phyloP scores from a whole-genome alignment of 2,329 filamentous ascomycete species.

The Microdochium trichocladiopsis region DNA sequence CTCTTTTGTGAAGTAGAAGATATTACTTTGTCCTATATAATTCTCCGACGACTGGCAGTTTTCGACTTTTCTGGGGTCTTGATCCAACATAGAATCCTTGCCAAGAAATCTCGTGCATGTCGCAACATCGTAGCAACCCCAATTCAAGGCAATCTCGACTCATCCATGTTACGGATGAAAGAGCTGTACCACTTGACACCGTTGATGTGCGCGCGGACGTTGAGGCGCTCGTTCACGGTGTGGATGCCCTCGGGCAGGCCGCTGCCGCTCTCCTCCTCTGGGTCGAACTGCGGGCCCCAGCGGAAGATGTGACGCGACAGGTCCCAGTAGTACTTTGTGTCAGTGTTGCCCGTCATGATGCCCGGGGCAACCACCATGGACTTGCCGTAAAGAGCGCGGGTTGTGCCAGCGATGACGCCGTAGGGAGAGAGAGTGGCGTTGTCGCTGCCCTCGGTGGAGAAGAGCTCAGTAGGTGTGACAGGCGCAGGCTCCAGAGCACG shows the following conservation, averaged over 20 bases:
- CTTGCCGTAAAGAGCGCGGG: constrained; percentile 22
- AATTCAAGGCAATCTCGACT: background rate
- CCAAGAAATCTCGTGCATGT: too few relatives aligned
- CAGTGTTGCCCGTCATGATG: constrained; percentile 28
- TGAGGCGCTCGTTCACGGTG: constrained; percentile 28
- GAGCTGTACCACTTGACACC: constrained; percentile 28
- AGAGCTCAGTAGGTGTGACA: constrained; percentile 9
- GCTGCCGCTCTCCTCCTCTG: background rate
- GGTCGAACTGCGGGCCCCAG: constrained; percentile 17
- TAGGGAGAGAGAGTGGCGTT: constrained; percentile 5
- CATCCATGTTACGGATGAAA: constrained; percentile 26
- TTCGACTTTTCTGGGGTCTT: too few relatives aligned
- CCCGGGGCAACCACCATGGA: constrained; percentile 27
- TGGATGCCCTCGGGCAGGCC: constrained; percentile 11
- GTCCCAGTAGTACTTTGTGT: constrained; percentile 25
- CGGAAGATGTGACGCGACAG: constrained; percentile 28
- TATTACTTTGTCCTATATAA: too few relatives aligned
- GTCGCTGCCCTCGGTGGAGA: background rate
- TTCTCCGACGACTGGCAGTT: too few relatives aligned
- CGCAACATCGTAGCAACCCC: background rate
- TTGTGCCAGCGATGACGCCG: constrained; percentile 22
- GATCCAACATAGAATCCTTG: too few relatives aligned
- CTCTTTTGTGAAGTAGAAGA: too few relatives aligned
- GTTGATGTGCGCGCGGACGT: constrained; percentile 30
- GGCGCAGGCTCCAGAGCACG: background rate